These are phyloP conservation scores for Sistotremastrum suecicum DNA, from an alignment of 768 basidiomycete species.

Conservation along the genomic window DNA sequence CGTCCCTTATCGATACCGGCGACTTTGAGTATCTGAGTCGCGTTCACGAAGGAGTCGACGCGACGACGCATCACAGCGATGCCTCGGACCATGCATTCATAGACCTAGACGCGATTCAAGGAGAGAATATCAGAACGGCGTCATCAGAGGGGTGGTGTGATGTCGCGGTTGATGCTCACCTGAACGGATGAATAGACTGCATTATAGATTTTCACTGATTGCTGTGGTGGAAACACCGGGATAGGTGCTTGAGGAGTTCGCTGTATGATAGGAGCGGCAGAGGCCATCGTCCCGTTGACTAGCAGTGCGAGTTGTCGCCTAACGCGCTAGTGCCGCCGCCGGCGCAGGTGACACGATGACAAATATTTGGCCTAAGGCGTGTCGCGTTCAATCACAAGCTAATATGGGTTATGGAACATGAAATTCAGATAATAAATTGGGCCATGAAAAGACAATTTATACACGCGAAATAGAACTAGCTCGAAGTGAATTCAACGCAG, in stretches of 20 bases:
- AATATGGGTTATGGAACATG: no score
- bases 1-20: conserved; percentile 96
- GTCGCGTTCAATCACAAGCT: no score
- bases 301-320: no score
- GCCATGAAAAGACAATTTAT: no score
- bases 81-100: conserved; percentile 95
- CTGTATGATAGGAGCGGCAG: neutral
- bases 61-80: conserved; percentile 98
- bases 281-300: no score
- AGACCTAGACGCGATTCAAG: conserved; percentile 42
- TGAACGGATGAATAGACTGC: conserved; percentile 86
- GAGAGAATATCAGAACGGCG: conserved; percentile 9
- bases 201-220: conserved; percentile 78
- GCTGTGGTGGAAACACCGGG: conserved; percentile 13
- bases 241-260: neutral
- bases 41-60: conserved; percentile 92
- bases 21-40: conserved; percentile 97
- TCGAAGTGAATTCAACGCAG: no score
- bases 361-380: no score
- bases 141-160: conserved; percentile 6
- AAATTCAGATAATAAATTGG: no score
- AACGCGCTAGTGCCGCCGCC: no score
- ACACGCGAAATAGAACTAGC: no score
- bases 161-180: conserved; percentile 23
- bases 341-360: no score